Percentiles rank a stretch among this genome's conserved stretches.
These are phyloP conservation scores for Dactylella cylindrospora DNA, from an alignment of 2,329 filamentous ascomycete genomes.

Conservation along the genomic window DNA sequence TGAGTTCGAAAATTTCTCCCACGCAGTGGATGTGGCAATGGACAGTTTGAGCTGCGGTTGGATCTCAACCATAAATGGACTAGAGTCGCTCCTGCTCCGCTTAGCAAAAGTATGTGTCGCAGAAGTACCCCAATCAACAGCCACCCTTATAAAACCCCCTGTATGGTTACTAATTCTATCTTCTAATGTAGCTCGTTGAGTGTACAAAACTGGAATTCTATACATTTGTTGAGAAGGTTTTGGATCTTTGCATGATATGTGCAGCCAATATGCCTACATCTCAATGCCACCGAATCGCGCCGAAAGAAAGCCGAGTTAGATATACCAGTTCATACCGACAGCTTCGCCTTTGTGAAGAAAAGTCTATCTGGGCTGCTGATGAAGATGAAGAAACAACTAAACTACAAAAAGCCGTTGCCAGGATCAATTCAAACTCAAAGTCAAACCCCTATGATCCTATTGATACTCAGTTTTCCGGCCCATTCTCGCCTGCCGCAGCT, in stretches of 20 bases:
- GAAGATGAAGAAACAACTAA: conserved; percentile 24
- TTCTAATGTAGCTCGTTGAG: conserved; percentile 20
- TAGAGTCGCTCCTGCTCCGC: conserved; percentile 14
- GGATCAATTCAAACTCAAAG: conserved; percentile 5
- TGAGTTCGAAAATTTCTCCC: conserved; percentile 9
- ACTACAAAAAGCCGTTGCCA: conserved; percentile 3
- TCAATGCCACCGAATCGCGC: conserved; percentile 20
- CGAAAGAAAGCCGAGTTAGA: conserved; percentile 2
- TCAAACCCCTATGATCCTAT: not conserved
- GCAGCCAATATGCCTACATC: conserved; percentile 31
- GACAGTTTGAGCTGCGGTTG: conserved; percentile 37
- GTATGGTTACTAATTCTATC: not conserved
- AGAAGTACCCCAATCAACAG: too few relatives aligned
- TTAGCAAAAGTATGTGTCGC: conserved; percentile 22
- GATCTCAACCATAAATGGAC: conserved; percentile 27
- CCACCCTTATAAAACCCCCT: too few relatives aligned
- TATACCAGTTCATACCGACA: conserved; percentile 10
- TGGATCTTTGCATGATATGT: conserved; percentile 22
- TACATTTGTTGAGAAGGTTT: conserved; percentile 19
- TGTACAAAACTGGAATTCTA: conserved; percentile 31
- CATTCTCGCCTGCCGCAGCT: conserved; percentile 10
- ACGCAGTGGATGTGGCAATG: conserved; percentile 27
- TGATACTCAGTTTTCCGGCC: not conserved
- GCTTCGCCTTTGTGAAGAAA: not conserved
- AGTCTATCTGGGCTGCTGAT: conserved; percentile 22